Evolutionary conservation across 2,329 filamentous ascomycete species (phyloP).

Genomic region (Calonectria pauciramosa): DNA sequence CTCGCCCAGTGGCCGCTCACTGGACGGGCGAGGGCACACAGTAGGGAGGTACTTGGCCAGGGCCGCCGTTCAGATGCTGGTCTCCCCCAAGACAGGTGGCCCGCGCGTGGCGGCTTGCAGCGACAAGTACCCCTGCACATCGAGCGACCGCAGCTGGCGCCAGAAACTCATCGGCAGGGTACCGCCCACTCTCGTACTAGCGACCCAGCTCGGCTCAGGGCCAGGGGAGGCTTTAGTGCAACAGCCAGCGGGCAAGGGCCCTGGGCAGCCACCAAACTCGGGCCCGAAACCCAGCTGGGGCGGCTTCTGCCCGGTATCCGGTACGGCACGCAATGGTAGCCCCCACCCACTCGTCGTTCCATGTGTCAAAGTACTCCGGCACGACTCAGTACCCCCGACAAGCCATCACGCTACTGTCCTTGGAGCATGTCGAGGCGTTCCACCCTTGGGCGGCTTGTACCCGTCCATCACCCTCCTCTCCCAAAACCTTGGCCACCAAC

Average conservation of each 20-base stretch:
- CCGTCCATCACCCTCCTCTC: constrained; percentile 31
- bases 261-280: constrained; percentile 17
- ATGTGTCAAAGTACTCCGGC: constrained; percentile 41
- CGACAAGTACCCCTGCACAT: constrained; percentile 31
- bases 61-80: constrained; percentile 22
- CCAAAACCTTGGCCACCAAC: constrained; percentile 41
- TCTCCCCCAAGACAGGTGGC: constrained; percentile 28
- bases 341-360: constrained; percentile 34
- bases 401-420: constrained; percentile 33
- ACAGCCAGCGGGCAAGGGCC: constrained; percentile 5
- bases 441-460: constrained; percentile 30
- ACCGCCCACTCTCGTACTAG: constrained; percentile 18
- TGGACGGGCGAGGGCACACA: constrained; percentile 3
- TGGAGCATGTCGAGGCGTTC: constrained; percentile 34
- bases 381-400: constrained; percentile 36
- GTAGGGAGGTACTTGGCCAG: constrained; percentile 13
- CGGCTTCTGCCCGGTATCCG: constrained; percentile 23
- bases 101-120: constrained; percentile 34
- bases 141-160: constrained; percentile 30
- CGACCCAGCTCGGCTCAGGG: constrained; percentile 2
- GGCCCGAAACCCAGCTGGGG: constrained; percentile 27
- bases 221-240: constrained; percentile 4
- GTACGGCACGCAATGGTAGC: constrained; percentile 34
- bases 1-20: background rate
- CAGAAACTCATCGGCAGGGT: background rate